Percentiles rank a stretch among this genome's conserved stretches.
Evolutionary conservation across 164 flowering plant species (phyloP).

Genomic region (Paratinospora sagittata): DNA sequence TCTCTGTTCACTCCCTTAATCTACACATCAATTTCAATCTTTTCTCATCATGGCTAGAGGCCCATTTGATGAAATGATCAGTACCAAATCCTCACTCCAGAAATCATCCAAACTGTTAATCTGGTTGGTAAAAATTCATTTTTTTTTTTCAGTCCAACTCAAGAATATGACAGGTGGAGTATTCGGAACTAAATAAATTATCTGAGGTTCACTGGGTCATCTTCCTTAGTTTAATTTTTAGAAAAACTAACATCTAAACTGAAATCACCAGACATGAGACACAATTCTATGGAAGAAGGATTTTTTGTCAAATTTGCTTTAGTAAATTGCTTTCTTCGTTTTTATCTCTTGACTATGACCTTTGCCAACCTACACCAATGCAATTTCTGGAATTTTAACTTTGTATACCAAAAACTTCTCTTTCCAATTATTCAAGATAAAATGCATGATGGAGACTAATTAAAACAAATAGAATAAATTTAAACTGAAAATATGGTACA

Average conservation of each 20-base stretch:
- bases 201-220: neutral
- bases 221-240: neutral
- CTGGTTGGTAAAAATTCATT: too few relatives aligned
- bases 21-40: neutral
- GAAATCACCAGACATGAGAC: neutral
- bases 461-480: neutral
- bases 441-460: neutral
- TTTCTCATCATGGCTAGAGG: neutral
- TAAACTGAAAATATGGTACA: neutral
- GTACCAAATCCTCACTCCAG: neutral
- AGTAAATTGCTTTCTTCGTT: neutral
- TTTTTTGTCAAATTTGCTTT: too few relatives aligned
- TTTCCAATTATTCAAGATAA: neutral
- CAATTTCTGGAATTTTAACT: neutral
- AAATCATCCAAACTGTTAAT: neutral
- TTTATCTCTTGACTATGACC: neutral
- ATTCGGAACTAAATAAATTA: neutral
- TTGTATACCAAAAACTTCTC: neutral
- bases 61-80: neutral
- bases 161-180: too few relatives aligned
- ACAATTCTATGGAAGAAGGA: neutral
- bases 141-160: too few relatives aligned
- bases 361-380: neutral
- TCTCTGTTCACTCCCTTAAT: neutral
- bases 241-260: too few relatives aligned